Percentiles rank a stretch among this genome's conserved stretches.
Conservation (phyloP, 495 filamentous ascomycete genomes). For the Neurospora sp. region DNA sequence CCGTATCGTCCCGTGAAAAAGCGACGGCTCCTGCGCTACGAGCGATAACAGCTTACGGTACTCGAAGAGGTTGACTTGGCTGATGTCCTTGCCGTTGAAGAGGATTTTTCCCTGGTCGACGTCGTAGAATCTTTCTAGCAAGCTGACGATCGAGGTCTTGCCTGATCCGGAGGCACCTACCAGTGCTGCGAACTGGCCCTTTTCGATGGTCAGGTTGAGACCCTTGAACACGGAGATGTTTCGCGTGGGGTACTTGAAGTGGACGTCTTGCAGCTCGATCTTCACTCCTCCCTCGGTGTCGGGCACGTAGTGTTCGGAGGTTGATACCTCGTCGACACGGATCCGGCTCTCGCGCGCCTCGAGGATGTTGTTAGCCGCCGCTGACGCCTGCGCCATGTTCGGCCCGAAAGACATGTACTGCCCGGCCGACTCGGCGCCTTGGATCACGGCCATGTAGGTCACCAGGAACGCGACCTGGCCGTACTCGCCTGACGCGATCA, state of each 20-base stretch:
- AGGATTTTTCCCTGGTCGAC: constrained; percentile 41
- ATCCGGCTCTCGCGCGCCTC: constrained; percentile 26
- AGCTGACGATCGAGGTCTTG: constrained; percentile 57
- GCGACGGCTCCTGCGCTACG: constrained; percentile 53
- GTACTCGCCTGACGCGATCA: constrained; percentile 30
- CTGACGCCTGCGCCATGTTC: constrained; percentile 38
- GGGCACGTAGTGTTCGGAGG: constrained; percentile 13
- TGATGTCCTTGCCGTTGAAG: constrained; percentile 40
- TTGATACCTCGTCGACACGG: not conserved
- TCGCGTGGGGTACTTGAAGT: constrained; percentile 50
- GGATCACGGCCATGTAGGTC: constrained; percentile 39
- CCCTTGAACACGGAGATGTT: constrained; percentile 40
- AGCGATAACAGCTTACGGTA: constrained; percentile 48
- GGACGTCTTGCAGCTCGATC: constrained; percentile 46
- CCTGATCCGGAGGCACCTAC: constrained; percentile 65
- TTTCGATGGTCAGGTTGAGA: constrained; percentile 47
- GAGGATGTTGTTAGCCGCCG: constrained; percentile 36
- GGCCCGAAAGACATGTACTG: constrained; percentile 38
- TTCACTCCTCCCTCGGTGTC: constrained; percentile 35
- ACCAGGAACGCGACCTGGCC: constrained; percentile 28
- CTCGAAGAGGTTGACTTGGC: constrained; percentile 28
- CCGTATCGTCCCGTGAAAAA: constrained; percentile 45
- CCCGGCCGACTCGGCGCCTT: constrained; percentile 36
- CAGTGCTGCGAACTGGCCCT: constrained; percentile 57
- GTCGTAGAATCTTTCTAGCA: constrained; percentile 58